A percentile compares a stretch with the other conserved stretches of the same genome.
Evolutionary conservation across 768 basidiomycete species (phyloP).

Genomic region (Agaricus sinodeliciosus): DNA sequence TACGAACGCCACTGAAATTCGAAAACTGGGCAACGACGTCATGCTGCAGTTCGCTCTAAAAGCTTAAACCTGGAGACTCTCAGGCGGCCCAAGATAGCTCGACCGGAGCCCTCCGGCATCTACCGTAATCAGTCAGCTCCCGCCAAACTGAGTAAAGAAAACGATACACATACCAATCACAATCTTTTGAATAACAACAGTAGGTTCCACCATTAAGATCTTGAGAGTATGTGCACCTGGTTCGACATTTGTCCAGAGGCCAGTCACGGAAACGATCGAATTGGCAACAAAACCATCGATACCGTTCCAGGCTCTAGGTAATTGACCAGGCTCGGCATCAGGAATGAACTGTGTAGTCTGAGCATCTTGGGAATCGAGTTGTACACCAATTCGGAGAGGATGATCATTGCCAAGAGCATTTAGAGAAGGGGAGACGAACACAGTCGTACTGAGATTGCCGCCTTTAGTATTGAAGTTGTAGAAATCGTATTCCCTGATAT

Average conservation of each 20-base stretch:
- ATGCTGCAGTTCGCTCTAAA: background rate
- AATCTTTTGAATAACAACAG: conserved; percentile 55
- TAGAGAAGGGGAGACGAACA: conserved; percentile 44
- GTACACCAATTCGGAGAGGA: conserved; percentile 45
- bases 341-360: conserved; percentile 43
- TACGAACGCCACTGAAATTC: background rate
- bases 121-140: conserved; percentile 16
- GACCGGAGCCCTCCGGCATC: conserved; percentile 49
- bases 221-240: conserved; percentile 58
- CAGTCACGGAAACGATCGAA: conserved; percentile 34
- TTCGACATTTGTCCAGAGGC: conserved; percentile 29
- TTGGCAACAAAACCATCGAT: conserved; percentile 49
- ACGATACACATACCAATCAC: conserved; percentile 39
- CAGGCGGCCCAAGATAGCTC: conserved; percentile 61
- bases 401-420: conserved; percentile 44
- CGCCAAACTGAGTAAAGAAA: background rate
- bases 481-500: conserved; percentile 56
- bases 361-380: conserved; percentile 38
- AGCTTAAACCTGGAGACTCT: conserved; percentile 32
- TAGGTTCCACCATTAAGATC: conserved; percentile 53
- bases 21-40: background rate
- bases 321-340: conserved; percentile 33
- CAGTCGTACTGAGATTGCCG: conserved; percentile 42
- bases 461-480: conserved; percentile 46
- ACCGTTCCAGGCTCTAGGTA: conserved; percentile 42